A percentile compares a stretch with the other conserved stretches of the same genome.
These are phyloP conservation scores for Penicillium coprophilum DNA, from an alignment of 495 filamentous ascomycete genomes.

Conservation along the genomic window DNA sequence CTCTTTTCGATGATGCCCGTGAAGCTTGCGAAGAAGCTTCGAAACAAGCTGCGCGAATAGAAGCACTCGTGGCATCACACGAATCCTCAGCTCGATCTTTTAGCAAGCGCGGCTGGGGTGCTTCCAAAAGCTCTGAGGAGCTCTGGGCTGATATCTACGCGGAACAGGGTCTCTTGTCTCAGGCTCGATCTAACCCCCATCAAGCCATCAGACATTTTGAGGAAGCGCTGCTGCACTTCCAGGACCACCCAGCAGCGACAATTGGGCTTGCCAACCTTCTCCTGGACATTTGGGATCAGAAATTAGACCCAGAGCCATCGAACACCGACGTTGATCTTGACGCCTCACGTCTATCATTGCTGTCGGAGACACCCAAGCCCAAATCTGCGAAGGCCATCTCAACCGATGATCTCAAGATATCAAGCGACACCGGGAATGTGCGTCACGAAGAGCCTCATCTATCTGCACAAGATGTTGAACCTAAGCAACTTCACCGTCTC, in stretches of 20 bases:
- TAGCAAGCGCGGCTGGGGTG: conserved; percentile 67
- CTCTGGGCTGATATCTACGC: conserved; percentile 77
- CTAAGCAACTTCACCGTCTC: conserved; percentile 71
- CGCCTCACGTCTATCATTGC: conserved; percentile 28
- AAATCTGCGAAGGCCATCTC: conserved; percentile 25
- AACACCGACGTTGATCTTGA: conserved; percentile 35
- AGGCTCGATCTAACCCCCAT: conserved; percentile 61
- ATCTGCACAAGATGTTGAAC: conserved; percentile 37
- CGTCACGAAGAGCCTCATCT: conserved; percentile 11
- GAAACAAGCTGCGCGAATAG: conserved; percentile 57
- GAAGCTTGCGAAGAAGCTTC: conserved; percentile 80
- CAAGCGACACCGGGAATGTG: conserved; percentile 13
- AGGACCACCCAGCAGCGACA: conserved; percentile 76
- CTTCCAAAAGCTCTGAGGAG: conserved; percentile 71
- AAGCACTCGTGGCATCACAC: conserved; percentile 41
- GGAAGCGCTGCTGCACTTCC: conserved; percentile 68
- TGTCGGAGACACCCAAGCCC: conserved; percentile 23
- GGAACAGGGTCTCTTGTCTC: conserved; percentile 69
- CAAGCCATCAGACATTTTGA: conserved; percentile 74
- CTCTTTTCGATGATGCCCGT: conserved; percentile 70
- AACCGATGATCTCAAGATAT: conserved; percentile 25
- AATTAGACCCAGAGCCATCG: conserved; percentile 44
- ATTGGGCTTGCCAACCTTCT: conserved; percentile 81
- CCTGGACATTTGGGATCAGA: conserved; percentile 78
- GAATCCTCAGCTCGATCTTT: conserved; percentile 54